Conservation (phyloP, 2,329 filamentous ascomycete genomes). For the Blumeriella jaapii region DNA sequence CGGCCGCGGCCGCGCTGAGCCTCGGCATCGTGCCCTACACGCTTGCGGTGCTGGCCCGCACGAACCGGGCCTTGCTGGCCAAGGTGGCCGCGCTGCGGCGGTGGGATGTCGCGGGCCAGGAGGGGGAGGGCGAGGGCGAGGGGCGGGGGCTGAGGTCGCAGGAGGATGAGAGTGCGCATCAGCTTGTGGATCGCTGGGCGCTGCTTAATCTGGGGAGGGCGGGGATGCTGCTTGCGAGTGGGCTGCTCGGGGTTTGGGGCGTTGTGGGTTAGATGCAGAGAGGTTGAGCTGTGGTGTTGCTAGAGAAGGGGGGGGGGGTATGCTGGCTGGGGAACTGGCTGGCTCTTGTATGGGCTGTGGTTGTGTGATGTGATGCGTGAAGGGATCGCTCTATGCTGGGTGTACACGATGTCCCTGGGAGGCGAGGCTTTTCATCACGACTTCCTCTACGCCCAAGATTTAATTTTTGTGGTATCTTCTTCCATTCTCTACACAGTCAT, state of each 20-base stretch:
- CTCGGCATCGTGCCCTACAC: constrained; percentile 42
- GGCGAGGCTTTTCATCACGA: too few relatives aligned
- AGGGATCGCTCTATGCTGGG: too few relatives aligned
- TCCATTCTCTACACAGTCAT: too few relatives aligned
- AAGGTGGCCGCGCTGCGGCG: constrained; percentile 32
- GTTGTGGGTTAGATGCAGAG: background rate
- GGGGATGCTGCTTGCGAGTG: constrained; percentile 21
- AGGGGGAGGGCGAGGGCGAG: constrained; percentile 29
- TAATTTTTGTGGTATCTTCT: too few relatives aligned
- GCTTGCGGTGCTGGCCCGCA: constrained; percentile 30
- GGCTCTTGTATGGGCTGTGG: too few relatives aligned
- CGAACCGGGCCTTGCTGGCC: constrained; percentile 37
- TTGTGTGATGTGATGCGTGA: too few relatives aligned
- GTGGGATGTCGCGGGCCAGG: too few relatives aligned
- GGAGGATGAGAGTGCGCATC: constrained; percentile 37
- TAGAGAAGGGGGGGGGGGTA: background rate
- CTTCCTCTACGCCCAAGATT: too few relatives aligned
- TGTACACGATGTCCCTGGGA: too few relatives aligned
- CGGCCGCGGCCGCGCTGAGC: constrained; percentile 34
- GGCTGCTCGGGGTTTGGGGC: constrained; percentile 20
- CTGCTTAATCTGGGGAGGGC: constrained; percentile 38
- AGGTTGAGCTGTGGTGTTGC: too few relatives aligned
- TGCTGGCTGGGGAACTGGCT: background rate
- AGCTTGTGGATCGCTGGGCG: constrained; percentile 44
- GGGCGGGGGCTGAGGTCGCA: constrained; percentile 29